Conservation (phyloP, 2,329 filamentous ascomycete genomes). For the Aspergillus arachidicola region DNA sequence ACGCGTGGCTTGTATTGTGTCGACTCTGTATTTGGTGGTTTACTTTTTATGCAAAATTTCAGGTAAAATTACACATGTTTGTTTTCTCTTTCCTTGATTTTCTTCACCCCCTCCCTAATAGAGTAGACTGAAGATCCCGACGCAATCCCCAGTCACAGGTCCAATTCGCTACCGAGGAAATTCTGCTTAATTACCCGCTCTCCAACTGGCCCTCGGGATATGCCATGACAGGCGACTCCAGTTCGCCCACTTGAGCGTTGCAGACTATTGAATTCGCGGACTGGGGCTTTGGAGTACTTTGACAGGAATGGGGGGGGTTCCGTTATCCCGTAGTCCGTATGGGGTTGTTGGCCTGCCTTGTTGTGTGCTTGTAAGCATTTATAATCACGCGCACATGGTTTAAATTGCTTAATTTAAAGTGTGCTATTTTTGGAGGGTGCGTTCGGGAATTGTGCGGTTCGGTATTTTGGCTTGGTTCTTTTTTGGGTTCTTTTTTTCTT, state of each 20-base stretch:
- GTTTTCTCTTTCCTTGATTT: not conserved
- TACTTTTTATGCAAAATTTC: not conserved
- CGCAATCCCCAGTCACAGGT: not conserved
- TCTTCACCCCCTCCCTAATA: not conserved
- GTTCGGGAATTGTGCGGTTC: not conserved
- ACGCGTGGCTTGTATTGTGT: not conserved
- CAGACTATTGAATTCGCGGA: not conserved
- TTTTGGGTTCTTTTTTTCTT: not conserved
- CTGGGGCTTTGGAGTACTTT: not conserved
- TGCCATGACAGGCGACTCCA: constrained; percentile 1
- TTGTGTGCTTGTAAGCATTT: not conserved
- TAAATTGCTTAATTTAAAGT: constrained; percentile 1
- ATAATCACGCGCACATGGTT: not conserved
- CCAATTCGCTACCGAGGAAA: not conserved
- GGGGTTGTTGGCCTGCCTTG: not conserved
- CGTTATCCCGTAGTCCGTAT: too few relatives aligned
- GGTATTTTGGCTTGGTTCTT: not conserved
- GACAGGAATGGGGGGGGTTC: not conserved
- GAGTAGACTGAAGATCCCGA: not conserved
- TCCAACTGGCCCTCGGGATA: not conserved
- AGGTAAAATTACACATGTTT: not conserved
- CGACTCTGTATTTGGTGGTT: not conserved
- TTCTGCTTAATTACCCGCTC: not conserved
- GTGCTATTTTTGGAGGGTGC: constrained; percentile 1
- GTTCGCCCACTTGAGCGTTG: not conserved